phyloP scores from a whole-genome alignment of 345 rosid genomes.

The Fremontodendron californicum region DNA sequence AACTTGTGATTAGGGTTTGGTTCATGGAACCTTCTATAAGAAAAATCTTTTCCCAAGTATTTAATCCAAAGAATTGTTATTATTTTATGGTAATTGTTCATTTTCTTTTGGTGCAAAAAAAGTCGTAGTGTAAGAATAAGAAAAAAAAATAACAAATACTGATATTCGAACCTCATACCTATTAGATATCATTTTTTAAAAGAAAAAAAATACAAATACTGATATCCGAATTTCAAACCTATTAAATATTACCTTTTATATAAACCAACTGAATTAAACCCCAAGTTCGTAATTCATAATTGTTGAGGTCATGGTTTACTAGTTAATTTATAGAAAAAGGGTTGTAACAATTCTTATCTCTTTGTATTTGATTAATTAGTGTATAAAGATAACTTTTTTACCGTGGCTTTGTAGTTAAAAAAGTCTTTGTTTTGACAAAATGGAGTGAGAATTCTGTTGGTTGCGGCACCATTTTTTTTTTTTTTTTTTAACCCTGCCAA shows the following conservation, averaged over 20 bases:
- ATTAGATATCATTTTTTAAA: too few species aligned
- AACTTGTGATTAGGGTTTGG: not conserved
- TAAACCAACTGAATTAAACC: too few species aligned
- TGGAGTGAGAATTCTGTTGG: not conserved
- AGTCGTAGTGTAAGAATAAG: too few species aligned
- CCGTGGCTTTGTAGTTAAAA: not conserved
- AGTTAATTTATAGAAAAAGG: not conserved
- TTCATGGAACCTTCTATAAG: not conserved
- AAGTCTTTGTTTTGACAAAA: not conserved
- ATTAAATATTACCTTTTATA: too few species aligned
- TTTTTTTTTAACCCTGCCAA: not conserved
- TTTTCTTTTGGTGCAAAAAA: too few species aligned
- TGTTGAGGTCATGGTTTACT: not conserved
- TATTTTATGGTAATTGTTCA: not conserved
- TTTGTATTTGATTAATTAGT: not conserved
- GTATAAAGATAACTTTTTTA: not conserved
- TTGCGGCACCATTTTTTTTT: not conserved
- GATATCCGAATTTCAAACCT: too few species aligned
- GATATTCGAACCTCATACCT: too few species aligned
- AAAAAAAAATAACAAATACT: too few species aligned
- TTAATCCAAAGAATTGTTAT: not conserved
- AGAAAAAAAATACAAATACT: too few species aligned
- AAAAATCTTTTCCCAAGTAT: not conserved
- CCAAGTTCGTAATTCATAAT: not conserved
- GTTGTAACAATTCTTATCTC: not conserved